Percentiles rank a stretch among this genome's conserved stretches.
These are phyloP conservation scores for Yueomyces sinensis DNA, from an alignment of 805 yeast genomes.

Conservation along the genomic window DNA sequence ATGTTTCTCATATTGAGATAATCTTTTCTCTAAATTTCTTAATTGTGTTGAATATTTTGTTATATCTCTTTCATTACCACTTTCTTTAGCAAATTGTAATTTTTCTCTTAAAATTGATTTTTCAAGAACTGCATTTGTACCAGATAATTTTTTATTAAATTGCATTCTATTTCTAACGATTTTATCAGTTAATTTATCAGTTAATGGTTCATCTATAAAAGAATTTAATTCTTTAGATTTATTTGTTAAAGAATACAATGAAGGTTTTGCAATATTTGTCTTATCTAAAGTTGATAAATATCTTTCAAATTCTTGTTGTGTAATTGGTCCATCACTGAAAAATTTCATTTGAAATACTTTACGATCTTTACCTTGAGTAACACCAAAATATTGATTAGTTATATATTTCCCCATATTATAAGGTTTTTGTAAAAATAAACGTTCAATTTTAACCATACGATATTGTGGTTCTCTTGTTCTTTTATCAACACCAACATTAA, in stretches of 20 bases:
- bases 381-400: conserved; percentile 49
- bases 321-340: conserved; percentile 66
- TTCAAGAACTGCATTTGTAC: conserved; percentile 65
- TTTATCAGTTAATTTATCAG: conserved; percentile 61
- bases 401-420: conserved; percentile 36
- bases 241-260: conserved; percentile 46
- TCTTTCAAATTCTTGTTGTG: conserved; percentile 57
- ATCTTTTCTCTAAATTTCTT: conserved; percentile 28
- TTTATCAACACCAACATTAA: conserved; percentile 64
- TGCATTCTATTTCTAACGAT: conserved; percentile 64
- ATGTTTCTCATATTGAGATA: conserved; percentile 25
- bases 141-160: conserved; percentile 42
- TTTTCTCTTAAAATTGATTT: conserved; percentile 62
- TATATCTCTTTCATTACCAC: conserved; percentile 31
- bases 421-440: conserved; percentile 39
- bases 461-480: conserved; percentile 53
- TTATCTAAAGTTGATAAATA: conserved; percentile 50
- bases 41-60: conserved; percentile 36
- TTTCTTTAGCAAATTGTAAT: conserved; percentile 60
- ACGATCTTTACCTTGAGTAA: conserved; percentile 70
- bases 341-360: conserved; percentile 65
- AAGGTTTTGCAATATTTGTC: conserved; percentile 38
- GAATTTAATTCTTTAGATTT: conserved; percentile 50
- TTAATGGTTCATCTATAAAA: conserved; percentile 53
- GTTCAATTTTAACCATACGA: conserved; percentile 73